A percentile compares a stretch with the other conserved stretches of the same genome.
These are phyloP conservation scores for Acer saccharum DNA, from an alignment of 345 rosid genomes.

Conservation along the genomic window DNA sequence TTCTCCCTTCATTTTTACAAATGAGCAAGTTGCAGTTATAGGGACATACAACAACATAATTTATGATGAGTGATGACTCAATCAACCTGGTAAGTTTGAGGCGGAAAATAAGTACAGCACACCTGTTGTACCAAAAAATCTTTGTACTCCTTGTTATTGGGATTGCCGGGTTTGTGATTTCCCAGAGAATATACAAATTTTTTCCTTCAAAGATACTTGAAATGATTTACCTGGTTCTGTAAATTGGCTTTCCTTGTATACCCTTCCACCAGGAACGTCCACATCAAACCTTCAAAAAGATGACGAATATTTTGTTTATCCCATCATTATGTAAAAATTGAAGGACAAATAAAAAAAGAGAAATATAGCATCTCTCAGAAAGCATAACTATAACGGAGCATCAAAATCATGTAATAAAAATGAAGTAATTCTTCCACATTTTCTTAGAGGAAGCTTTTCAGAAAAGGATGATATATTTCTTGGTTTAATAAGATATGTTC, in stretches of 20 bases:
- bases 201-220: background rate
- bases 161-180: background rate
- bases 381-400: background rate
- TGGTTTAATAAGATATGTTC: background rate
- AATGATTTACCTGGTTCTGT: conserved; percentile 75
- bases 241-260: conserved; percentile 81
- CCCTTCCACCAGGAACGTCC: conserved; percentile 87
- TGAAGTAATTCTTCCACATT: background rate
- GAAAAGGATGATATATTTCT: background rate
- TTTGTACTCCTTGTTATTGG: background rate
- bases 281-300: conserved; percentile 76
- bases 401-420: background rate
- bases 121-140: background rate
- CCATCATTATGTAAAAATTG: background rate
- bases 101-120: background rate
- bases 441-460: background rate
- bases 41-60: background rate
- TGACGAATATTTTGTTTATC: conserved; percentile 5
- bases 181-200: background rate
- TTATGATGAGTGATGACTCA: background rate
- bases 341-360: background rate
- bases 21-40: background rate
- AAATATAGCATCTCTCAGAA: background rate
- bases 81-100: background rate
- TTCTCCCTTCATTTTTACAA: background rate